phyloP scores from a whole-genome alignment of 345 rosid genomes.

The Ailanthus altissimus region DNA sequence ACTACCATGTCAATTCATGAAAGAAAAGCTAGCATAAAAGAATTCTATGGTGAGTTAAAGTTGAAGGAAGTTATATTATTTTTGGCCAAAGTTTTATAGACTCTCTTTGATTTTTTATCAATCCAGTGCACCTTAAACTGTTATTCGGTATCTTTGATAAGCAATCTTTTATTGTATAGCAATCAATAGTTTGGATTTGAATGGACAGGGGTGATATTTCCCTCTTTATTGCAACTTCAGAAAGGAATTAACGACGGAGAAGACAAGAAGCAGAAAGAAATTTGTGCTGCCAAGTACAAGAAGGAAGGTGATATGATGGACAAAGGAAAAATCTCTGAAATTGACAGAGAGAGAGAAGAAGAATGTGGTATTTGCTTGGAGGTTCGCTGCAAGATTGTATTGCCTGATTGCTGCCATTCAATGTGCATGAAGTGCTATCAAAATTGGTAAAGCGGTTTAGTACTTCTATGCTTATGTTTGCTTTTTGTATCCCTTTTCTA shows the following conservation, averaged over 20 bases:
- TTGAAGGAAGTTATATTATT: neutral
- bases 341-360: slow-evolving; percentile 83
- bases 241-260: slow-evolving; percentile 74
- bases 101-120: neutral
- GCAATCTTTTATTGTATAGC: neutral
- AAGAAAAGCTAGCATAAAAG: slow-evolving; percentile 81
- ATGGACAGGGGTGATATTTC: slow-evolving; percentile 76
- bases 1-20: slow-evolving; percentile 82
- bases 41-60: slow-evolving; percentile 76
- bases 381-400: slow-evolving; percentile 61
- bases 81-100: neutral
- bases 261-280: slow-evolving; percentile 74
- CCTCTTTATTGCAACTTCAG: slow-evolving; percentile 78
- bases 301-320: slow-evolving; percentile 44
- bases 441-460: slow-evolving; percentile 51
- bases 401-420: slow-evolving; percentile 82
- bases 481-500: neutral
- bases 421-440: slow-evolving; percentile 81
- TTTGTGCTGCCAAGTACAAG: slow-evolving; percentile 57
- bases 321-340: slow-evolving; percentile 70
- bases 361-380: slow-evolving; percentile 97
- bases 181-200: slow-evolving; percentile 13
- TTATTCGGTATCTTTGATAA: neutral
- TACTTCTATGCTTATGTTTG: neutral
- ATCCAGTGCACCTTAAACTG: neutral